Conservation (phyloP, 768 basidiomycete species). For the Lentinula raphanica region DNA sequence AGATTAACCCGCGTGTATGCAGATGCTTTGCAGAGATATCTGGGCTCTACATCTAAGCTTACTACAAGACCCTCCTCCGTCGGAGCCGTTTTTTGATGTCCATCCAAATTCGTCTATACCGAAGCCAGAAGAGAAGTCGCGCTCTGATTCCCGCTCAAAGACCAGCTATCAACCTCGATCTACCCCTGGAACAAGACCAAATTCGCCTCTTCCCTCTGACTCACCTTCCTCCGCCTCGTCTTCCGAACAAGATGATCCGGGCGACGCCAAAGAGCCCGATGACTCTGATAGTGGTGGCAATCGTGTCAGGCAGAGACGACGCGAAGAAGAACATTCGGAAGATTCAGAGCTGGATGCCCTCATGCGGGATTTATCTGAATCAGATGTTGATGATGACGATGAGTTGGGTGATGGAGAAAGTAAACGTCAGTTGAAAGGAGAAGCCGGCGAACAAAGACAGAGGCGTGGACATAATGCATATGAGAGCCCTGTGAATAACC, state of each 20-base stretch:
- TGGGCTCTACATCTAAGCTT: slow-evolving; percentile 73
- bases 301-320: slow-evolving; percentile 12
- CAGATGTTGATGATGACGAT: slow-evolving; percentile 30
- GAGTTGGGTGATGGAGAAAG: slow-evolving; percentile 17
- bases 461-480: slow-evolving; percentile 18
- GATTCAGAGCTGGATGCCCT: slow-evolving; percentile 39
- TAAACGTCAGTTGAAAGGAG: slow-evolving; percentile 1
- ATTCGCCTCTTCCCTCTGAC: not conserved
- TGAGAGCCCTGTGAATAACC: slow-evolving; percentile 39
- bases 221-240: slow-evolving; percentile 14
- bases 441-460: slow-evolving; percentile 4
- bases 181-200: not conserved
- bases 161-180: not conserved
- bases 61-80: slow-evolving; percentile 51
- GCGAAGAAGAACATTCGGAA: slow-evolving; percentile 12
- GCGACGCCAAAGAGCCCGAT: slow-evolving; percentile 5
- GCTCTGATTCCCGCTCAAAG: not conserved
- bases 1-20: slow-evolving; percentile 19
- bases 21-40: slow-evolving; percentile 75
- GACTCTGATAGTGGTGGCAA: slow-evolving; percentile 10
- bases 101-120: not conserved
- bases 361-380: slow-evolving; percentile 39
- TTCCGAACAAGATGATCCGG: slow-evolving; percentile 17
- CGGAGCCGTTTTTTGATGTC: slow-evolving; percentile 39
- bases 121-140: not conserved